phyloP scores from a whole-genome alignment of 2,329 filamentous ascomycete genomes.

The Fusarium heterosporum region DNA sequence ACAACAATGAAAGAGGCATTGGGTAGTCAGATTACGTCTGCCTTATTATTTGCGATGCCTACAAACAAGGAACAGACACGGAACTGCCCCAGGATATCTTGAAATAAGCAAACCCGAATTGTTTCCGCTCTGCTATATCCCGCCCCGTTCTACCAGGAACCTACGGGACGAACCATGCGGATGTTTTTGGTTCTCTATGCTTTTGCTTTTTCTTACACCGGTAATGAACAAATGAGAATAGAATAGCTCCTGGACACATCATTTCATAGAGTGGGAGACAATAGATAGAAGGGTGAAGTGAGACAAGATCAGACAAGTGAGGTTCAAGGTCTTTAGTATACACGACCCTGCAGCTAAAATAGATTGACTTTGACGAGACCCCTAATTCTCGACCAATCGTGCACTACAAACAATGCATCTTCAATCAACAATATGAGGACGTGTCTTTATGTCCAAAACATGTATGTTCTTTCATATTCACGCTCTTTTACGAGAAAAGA shows the following conservation, averaged over 20 bases:
- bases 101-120: slow-evolving; percentile 4
- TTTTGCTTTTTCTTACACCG: slow-evolving; percentile 23
- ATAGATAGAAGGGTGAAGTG: not conserved
- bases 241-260: not conserved
- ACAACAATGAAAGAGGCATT: not conserved
- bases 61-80: not conserved
- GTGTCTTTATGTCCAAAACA: not conserved
- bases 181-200: not conserved
- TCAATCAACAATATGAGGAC: not conserved
- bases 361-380: not conserved
- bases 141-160: not conserved
- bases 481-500: slow-evolving; percentile 6
- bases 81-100: not conserved
- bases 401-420: not conserved
- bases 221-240: slow-evolving; percentile 23
- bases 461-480: not conserved
- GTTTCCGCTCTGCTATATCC: not conserved
- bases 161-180: not conserved
- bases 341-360: not conserved
- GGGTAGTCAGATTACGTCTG: not conserved
- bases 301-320: not conserved
- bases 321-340: not conserved
- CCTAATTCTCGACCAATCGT: not conserved
- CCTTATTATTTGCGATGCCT: not conserved
- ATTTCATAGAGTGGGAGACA: not conserved